Conservation (phyloP, 805 yeast genomes). For the Torulaspora maleeae region DNA sequence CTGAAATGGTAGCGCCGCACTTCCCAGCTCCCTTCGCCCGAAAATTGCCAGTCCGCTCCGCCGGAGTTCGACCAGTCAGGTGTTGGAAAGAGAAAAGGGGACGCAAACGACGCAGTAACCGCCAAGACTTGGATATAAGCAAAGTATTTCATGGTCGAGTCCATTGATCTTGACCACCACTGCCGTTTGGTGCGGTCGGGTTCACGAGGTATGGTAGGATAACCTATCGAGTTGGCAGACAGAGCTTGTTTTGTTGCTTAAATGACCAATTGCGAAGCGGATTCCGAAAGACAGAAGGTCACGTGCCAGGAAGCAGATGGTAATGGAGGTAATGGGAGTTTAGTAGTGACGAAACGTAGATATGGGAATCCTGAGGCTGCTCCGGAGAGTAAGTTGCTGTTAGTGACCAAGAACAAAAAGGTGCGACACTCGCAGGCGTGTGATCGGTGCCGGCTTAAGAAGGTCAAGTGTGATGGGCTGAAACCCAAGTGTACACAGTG, state of each 20-base stretch:
- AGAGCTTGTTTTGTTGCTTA: background rate
- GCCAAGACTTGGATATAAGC: too few species aligned
- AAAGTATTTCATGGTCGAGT: too few species aligned
- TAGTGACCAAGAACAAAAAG: constrained; percentile 23
- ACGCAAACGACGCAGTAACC: too few species aligned
- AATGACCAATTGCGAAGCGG: constrained; percentile 1
- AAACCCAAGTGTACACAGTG: constrained; percentile 67
- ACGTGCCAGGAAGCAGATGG: background rate
- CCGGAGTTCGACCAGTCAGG: too few species aligned
- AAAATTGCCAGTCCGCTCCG: too few species aligned
- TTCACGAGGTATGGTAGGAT: background rate
- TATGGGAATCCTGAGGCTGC: constrained; percentile 20
- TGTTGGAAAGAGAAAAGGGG: too few species aligned
- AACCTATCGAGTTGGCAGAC: background rate
- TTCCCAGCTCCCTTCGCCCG: too few species aligned
- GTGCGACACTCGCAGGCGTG: constrained; percentile 70
- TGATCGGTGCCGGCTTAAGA: constrained; percentile 72
- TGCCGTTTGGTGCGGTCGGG: too few species aligned
- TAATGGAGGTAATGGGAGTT: background rate
- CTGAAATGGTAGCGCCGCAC: too few species aligned
- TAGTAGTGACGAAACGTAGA: constrained; percentile 13
- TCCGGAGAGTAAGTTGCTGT: constrained; percentile 24
- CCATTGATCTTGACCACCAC: too few species aligned
- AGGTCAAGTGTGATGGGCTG: constrained; percentile 70
- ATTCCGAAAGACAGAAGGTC: background rate